Evolutionary conservation across 2,329 filamentous ascomycete species (phyloP).

Genomic region (Colletotrichum navitas): DNA sequence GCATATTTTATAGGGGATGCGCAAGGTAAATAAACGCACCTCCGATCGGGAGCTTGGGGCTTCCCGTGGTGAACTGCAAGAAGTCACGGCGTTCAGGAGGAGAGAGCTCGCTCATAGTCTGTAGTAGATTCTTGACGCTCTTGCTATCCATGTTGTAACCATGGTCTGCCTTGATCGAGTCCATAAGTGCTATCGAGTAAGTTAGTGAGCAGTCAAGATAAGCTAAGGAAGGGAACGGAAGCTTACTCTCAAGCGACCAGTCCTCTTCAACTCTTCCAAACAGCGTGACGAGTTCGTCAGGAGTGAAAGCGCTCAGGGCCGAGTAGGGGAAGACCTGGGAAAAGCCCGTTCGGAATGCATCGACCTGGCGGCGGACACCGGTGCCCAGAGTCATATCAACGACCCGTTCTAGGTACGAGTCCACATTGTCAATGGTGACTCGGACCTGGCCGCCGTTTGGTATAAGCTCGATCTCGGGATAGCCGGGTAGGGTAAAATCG

Average conservation of each 20-base stretch:
- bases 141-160: slow-evolving; percentile 99
- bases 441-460: slow-evolving; percentile 78
- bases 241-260: slow-evolving; percentile 96
- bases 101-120: slow-evolving; percentile 91
- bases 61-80: slow-evolving; percentile 97
- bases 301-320: slow-evolving; percentile 92
- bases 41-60: slow-evolving; percentile 97
- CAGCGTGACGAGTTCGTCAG: slow-evolving; percentile 92
- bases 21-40: slow-evolving; percentile 69
- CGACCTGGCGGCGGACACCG: slow-evolving; percentile 88
- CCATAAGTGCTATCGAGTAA: slow-evolving; percentile 80
- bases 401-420: slow-evolving; percentile 86
- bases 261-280: slow-evolving; percentile 95
- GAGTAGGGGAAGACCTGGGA: slow-evolving; percentile 97
- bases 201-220: slow-evolving; percentile 41
- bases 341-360: slow-evolving; percentile 92
- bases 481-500: slow-evolving; percentile 95
- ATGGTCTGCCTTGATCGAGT: slow-evolving; percentile 98
- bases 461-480: slow-evolving; percentile 86
- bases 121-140: slow-evolving; percentile 91
- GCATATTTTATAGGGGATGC: slow-evolving; percentile 7
- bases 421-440: slow-evolving; percentile 93
- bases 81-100: slow-evolving; percentile 87
- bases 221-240: slow-evolving; percentile 2
- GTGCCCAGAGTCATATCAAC: slow-evolving; percentile 91